These are phyloP conservation scores for Pistacia integerrima DNA, from an alignment of 345 rosid species.

Conservation along the genomic window DNA sequence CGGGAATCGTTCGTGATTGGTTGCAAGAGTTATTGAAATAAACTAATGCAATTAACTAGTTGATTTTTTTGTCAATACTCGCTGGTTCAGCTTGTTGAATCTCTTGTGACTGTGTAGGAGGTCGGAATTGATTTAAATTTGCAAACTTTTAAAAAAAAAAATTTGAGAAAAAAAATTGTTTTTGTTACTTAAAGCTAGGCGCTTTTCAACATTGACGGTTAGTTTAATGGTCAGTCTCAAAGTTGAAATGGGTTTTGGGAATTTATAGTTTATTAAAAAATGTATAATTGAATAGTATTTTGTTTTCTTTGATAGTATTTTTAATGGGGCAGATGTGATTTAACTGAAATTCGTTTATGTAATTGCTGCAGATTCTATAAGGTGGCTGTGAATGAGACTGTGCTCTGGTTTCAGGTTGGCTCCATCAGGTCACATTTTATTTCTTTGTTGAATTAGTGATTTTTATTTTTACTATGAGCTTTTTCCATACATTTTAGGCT, in stretches of 20 bases:
- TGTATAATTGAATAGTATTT: no score
- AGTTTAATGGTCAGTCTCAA: background rate
- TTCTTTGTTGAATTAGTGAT: conserved; percentile 34
- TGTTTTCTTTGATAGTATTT: no score
- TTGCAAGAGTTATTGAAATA: background rate
- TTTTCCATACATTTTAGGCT: background rate
- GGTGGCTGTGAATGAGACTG: conserved; percentile 58
- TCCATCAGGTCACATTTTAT: conserved; percentile 80
- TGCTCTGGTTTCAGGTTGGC: conserved; percentile 99
- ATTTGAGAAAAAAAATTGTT: background rate
- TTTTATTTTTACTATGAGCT: conserved; percentile 9
- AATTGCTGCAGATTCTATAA: conserved; percentile 71
- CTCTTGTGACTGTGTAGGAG: no score
- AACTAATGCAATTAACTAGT: no score
- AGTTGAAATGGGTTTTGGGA: background rate
- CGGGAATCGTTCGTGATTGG: background rate
- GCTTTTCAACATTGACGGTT: background rate
- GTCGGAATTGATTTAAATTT: no score
- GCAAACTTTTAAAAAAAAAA: no score
- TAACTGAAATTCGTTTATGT: conserved; percentile 5
- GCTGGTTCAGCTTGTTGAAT: no score
- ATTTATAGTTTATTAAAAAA: background rate
- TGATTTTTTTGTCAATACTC: no score
- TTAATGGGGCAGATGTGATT: conserved; percentile 1
- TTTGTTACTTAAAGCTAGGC: background rate